Conservation (phyloP, 225 moss, liverwort and hornwort species). For the Asterella californica region DNA sequence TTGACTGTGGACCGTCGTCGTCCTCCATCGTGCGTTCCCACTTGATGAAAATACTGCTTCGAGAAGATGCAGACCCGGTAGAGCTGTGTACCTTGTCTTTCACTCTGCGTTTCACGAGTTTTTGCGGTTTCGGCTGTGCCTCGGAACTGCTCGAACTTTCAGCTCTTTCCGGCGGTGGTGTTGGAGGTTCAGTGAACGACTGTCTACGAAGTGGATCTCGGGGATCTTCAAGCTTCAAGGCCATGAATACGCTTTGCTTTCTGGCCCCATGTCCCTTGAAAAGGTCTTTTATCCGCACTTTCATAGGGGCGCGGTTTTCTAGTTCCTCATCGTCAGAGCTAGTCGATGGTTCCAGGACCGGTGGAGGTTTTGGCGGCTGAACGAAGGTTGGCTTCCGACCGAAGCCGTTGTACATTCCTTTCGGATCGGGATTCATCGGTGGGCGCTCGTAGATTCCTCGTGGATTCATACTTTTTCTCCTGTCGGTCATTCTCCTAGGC, state of each 20-base stretch:
- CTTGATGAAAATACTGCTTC: conserved; percentile 18
- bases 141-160: conserved; percentile 13
- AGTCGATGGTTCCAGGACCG: neutral
- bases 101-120: conserved; percentile 23
- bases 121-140: neutral
- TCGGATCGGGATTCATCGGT: conserved; percentile 20
- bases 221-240: neutral
- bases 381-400: conserved; percentile 10
- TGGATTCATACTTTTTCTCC: conserved; percentile 22
- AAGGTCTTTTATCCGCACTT: conserved; percentile 12
- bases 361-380: neutral
- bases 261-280: conserved; percentile 2
- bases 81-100: conserved; percentile 8
- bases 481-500: conserved; percentile 6
- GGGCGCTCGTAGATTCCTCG: conserved; percentile 13
- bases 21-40: conserved; percentile 15
- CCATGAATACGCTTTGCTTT: conserved; percentile 18
- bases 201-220: neutral
- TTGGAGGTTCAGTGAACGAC: neutral
- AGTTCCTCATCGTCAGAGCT: neutral
- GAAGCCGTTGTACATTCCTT: conserved; percentile 19
- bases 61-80: neutral
- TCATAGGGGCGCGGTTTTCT: neutral
- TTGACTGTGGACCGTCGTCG: conserved; percentile 18
- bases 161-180: neutral